Conservation (phyloP, 768 basidiomycete genomes). For the Podaxis sp. region DNA sequence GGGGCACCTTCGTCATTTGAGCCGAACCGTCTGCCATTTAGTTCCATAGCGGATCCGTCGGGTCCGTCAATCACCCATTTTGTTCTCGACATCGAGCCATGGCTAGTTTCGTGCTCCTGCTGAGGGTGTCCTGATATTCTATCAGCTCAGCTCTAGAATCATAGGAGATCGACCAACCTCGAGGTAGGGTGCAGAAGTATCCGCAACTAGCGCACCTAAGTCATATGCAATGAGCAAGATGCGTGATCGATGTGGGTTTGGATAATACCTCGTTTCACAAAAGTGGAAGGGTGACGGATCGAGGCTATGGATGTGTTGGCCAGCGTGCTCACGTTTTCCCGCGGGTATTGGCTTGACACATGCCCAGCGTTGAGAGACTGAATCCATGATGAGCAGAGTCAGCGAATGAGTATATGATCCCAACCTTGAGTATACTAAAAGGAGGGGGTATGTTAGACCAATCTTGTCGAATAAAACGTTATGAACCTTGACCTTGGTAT, state of each 20-base stretch:
- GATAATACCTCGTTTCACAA: conserved; percentile 46
- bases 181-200: conserved; percentile 58
- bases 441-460: too few species aligned
- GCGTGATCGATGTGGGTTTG: too few species aligned
- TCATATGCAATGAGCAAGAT: neutral
- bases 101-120: conserved; percentile 59
- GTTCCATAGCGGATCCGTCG: conserved; percentile 49
- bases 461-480: neutral
- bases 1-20: conserved; percentile 57
- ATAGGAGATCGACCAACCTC: conserved; percentile 36
- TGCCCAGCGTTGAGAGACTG: conserved; percentile 39
- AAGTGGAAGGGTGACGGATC: conserved; percentile 50
- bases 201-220: conserved; percentile 54
- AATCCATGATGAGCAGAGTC: too few species aligned
- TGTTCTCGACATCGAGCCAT: conserved; percentile 62
- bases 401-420: too few species aligned
- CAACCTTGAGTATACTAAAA: too few species aligned
- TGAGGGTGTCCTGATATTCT: conserved; percentile 51
- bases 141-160: neutral
- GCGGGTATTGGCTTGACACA: conserved; percentile 49
- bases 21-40: conserved; percentile 56
- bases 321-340: conserved; percentile 40
- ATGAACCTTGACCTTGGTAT: conserved; percentile 51
- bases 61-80: conserved; percentile 57
- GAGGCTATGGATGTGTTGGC: conserved; percentile 47